Evolutionary conservation across 1,284 basidiomycete species (phyloP).

Genomic region (Leccinum fuscescens): DNA sequence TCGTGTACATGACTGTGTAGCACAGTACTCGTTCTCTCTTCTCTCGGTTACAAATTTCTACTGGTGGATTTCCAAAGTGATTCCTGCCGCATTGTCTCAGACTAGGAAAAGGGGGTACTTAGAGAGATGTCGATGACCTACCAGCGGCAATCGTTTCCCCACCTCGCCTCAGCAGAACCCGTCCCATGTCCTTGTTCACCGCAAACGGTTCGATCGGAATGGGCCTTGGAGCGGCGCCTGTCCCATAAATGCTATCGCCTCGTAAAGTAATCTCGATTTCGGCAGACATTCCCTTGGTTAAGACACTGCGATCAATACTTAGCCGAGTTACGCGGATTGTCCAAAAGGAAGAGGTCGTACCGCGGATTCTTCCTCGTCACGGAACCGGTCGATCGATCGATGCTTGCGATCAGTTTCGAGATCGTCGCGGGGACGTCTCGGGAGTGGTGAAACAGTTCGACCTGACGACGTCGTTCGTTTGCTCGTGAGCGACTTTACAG

Average conservation of each 20-base stretch:
- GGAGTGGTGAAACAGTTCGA: constrained; percentile 94
- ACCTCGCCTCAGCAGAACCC: constrained; percentile 81
- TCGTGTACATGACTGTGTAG: constrained; percentile 13
- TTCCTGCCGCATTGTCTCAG: constrained; percentile 31
- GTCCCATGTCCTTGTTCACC: constrained; percentile 95
- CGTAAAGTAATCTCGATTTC: constrained; percentile 82
- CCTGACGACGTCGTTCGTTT: constrained; percentile 39
- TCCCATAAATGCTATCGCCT: constrained; percentile 48
- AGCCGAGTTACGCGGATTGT: not conserved
- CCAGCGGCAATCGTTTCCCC: constrained; percentile 97
- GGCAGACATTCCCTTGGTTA: constrained; percentile 82
- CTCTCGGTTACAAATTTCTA: constrained; percentile 20
- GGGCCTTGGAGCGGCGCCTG: constrained; percentile 47
- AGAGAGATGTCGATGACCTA: constrained; percentile 29
- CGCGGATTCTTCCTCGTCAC: constrained; percentile 80
- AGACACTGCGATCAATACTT: constrained; percentile 52
- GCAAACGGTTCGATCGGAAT: constrained; percentile 87
- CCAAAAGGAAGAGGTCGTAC: constrained; percentile 37
- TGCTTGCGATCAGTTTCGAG: constrained; percentile 71
- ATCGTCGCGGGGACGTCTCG: constrained; percentile 88
- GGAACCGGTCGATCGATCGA: constrained; percentile 78
- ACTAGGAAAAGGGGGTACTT: not conserved
- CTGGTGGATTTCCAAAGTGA: constrained; percentile 41
- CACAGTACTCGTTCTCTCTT: constrained; percentile 1
- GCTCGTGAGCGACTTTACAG: not conserved